phyloP scores from a whole-genome alignment of 2,329 filamentous ascomycete genomes.

The Teratosphaeria zuluensis region DNA sequence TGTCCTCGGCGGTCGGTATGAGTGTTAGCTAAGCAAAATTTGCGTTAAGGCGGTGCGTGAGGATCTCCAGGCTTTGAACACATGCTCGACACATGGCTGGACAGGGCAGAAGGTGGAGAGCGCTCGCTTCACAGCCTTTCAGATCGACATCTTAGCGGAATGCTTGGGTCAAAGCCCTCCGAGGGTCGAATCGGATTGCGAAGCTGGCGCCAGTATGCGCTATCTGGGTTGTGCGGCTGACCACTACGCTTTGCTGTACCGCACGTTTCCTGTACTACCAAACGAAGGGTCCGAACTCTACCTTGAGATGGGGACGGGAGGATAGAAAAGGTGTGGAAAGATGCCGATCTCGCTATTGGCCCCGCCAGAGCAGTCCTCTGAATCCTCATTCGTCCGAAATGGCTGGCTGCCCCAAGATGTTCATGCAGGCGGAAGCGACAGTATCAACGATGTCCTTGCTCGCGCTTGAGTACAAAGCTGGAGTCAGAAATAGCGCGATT shows the following conservation, averaged over 20 bases:
- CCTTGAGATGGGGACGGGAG: background rate
- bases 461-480: background rate
- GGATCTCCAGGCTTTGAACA: background rate
- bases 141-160: background rate
- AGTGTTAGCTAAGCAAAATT: background rate
- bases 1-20: background rate
- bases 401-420: background rate
- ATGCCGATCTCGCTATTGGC: background rate
- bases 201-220: background rate
- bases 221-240: background rate
- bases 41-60: background rate
- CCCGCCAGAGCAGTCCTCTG: background rate
- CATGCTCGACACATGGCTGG: background rate
- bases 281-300: background rate
- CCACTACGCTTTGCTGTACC: background rate
- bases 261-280: background rate
- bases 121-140: background rate
- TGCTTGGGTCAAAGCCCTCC: background rate
- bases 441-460: background rate
- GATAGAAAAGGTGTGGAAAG: background rate
- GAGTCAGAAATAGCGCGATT: background rate
- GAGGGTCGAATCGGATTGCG: background rate
- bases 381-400: background rate
- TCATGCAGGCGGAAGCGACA: background rate
- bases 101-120: background rate